Evolutionary conservation across 208 protist genomes (phyloP).

Genomic region (Blastocrithidia nonstop): DNA sequence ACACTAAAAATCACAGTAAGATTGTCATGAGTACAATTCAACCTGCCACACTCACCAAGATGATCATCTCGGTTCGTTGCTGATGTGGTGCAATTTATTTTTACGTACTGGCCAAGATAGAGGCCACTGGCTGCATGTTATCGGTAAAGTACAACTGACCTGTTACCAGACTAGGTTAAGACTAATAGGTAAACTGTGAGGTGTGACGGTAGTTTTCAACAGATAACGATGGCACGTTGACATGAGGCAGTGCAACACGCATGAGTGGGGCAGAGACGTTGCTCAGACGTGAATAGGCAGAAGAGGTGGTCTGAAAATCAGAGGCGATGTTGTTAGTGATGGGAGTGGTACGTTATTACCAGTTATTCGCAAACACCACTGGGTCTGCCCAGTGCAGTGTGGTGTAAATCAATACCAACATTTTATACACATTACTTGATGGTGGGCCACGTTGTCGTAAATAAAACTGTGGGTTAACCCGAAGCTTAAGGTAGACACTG

Average conservation of each 20-base stretch:
- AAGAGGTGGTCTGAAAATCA: background rate
- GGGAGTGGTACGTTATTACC: constrained; percentile 2
- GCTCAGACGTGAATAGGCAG: constrained; percentile 6
- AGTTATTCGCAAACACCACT: constrained; percentile 11
- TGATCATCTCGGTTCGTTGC: background rate
- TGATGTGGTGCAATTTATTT: background rate
- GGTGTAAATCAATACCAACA: background rate
- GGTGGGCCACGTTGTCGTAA: no score
- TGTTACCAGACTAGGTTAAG: constrained; percentile 1
- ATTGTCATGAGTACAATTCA: background rate
- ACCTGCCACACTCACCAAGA: background rate
- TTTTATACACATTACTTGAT: no score
- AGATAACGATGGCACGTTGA: constrained; percentile 7
- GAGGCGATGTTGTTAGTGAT: background rate
- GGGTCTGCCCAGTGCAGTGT: background rate
- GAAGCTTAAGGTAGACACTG: background rate
- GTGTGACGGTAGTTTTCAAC: background rate
- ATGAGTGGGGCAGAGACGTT: constrained; percentile 18
- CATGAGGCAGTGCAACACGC: constrained; percentile 11
- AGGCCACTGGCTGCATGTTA: background rate
- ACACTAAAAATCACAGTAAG: background rate
- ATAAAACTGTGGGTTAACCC: no score
- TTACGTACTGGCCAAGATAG: constrained; percentile 3
- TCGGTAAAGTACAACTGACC: background rate
- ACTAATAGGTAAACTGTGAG: constrained; percentile 2